Percentiles rank a stretch among this genome's conserved stretches.
Conservation (phyloP, 2,329 filamentous ascomycete genomes). For the Fusarium keratoplasticum region DNA sequence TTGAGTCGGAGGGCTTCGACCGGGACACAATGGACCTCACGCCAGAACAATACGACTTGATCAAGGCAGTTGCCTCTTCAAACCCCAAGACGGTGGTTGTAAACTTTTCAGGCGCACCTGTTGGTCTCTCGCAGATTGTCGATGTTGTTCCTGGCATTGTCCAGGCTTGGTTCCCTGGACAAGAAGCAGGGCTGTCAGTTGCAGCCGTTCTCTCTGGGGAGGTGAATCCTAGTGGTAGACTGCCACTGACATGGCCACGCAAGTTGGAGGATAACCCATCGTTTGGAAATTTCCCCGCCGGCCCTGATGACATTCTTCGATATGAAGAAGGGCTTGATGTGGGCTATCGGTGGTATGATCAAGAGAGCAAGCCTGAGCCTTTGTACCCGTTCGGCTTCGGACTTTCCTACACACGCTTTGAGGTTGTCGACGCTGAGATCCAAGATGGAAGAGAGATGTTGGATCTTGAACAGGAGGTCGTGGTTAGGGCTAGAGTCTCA, state of each 20-base stretch:
- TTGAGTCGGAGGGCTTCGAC: background rate
- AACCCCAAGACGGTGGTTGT: background rate
- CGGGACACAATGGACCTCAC: background rate
- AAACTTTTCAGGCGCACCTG: background rate
- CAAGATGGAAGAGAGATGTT: background rate
- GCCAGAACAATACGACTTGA: background rate
- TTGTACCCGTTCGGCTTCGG: conserved; percentile 21
- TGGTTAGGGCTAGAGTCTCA: background rate
- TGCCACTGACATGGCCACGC: background rate
- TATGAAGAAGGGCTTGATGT: conserved; percentile 1
- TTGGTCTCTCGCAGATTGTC: background rate
- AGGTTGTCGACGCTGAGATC: background rate
- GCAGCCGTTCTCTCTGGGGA: background rate
- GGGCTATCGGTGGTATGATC: conserved; percentile 26
- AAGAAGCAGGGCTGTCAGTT: background rate
- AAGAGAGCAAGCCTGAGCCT: conserved; percentile 3
- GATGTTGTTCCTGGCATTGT: background rate
- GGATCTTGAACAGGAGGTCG: background rate
- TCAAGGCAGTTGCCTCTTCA: background rate
- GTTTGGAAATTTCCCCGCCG: background rate
- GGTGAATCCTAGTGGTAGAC: background rate
- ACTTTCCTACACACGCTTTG: conserved; percentile 18
- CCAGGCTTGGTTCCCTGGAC: background rate
- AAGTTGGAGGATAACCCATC: background rate
- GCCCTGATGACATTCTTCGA: background rate